phyloP scores from a whole-genome alignment of 139 green algal genomes.

The Desmodesmus armatus region DNA sequence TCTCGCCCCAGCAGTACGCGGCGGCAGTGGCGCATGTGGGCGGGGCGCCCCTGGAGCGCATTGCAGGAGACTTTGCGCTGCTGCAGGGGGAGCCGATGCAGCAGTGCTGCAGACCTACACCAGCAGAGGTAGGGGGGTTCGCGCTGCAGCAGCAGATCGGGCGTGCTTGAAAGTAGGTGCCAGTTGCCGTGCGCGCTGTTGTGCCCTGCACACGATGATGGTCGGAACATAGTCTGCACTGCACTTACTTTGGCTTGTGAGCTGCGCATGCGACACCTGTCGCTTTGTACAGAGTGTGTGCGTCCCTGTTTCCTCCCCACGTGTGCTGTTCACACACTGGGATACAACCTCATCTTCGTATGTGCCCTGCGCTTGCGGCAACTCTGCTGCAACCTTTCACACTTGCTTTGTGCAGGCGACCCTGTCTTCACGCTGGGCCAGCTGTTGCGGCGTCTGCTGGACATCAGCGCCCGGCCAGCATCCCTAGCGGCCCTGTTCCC shows the following conservation, averaged over 20 bases:
- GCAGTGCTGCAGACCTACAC: constrained; percentile 70
- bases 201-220: too few species aligned
- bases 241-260: too few species aligned
- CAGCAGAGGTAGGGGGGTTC: constrained; percentile 30
- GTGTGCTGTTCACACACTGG: too few species aligned
- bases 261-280: too few species aligned
- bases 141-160: too few species aligned
- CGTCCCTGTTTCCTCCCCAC: too few species aligned
- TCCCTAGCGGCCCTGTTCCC: constrained; percentile 16
- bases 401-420: background rate
- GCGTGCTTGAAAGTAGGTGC: too few species aligned
- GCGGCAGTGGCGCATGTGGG: constrained; percentile 62
- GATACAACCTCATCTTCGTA: too few species aligned
- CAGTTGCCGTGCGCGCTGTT: too few species aligned
- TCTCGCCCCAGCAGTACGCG: constrained; percentile 68
- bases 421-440: constrained; percentile 61
- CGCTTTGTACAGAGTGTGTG: background rate
- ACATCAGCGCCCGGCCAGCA: constrained; percentile 60
- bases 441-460: constrained; percentile 73
- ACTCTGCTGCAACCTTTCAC: too few species aligned
- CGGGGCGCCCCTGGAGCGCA: constrained; percentile 50
- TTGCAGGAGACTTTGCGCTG: constrained; percentile 71
- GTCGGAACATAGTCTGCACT: too few species aligned
- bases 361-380: too few species aligned
- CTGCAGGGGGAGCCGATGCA: constrained; percentile 43